Conservation (phyloP, 805 yeast genomes). For the Ogataea philodendri region DNA sequence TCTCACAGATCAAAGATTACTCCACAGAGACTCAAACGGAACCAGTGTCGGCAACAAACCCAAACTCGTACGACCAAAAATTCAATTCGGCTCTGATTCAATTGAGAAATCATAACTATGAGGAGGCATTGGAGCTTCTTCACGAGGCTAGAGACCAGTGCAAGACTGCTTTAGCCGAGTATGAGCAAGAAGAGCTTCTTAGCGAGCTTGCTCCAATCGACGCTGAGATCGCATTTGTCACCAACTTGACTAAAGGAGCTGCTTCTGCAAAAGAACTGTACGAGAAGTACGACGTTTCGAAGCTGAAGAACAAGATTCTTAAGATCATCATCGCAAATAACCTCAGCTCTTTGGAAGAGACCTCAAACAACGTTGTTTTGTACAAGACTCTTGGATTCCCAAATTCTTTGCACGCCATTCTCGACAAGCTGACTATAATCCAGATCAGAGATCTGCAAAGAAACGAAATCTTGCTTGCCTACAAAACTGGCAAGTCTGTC, state of each 20-base stretch:
- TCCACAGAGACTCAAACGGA: conserved; percentile 3
- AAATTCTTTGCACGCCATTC: conserved; percentile 25
- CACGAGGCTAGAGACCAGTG: conserved; percentile 46
- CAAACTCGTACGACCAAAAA: conserved; percentile 49
- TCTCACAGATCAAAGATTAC: conserved; percentile 43
- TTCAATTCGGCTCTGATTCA: conserved; percentile 59
- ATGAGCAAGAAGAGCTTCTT: conserved; percentile 45
- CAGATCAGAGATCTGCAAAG: conserved; percentile 42
- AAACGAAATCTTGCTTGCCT: conserved; percentile 45
- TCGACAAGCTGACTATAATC: conserved; percentile 36
- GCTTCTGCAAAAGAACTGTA: conserved; percentile 39
- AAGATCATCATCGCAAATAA: conserved; percentile 47
- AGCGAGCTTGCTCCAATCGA: conserved; percentile 59
- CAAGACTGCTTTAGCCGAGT: conserved; percentile 36
- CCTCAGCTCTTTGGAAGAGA: conserved; percentile 31
- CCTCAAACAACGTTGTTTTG: conserved; percentile 22
- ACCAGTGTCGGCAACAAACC: conserved; percentile 14
- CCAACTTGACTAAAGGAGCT: conserved; percentile 37
- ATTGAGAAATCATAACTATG: conserved; percentile 41
- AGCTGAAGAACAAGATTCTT: conserved; percentile 39
- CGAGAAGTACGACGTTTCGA: conserved; percentile 31
- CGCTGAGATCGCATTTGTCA: conserved; percentile 57
- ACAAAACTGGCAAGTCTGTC: conserved; percentile 36
- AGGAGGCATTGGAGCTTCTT: conserved; percentile 42
- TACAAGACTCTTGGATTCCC: conserved; percentile 34